Evolutionary conservation across 805 yeast genomes (phyloP).

Genomic region (Metschnikowia gruessii): DNA sequence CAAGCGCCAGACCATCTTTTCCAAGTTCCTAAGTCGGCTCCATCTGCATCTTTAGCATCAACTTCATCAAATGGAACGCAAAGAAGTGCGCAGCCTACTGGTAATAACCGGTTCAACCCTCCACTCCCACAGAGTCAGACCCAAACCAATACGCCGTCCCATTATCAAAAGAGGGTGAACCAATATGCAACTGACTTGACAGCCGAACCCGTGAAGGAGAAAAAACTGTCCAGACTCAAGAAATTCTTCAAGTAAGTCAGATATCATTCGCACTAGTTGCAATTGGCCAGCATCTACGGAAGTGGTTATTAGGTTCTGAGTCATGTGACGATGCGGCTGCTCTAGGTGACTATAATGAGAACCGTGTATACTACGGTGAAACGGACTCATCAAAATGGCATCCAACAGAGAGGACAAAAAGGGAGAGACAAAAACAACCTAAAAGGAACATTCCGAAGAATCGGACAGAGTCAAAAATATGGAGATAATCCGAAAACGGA

Average conservation of each 20-base stretch:
- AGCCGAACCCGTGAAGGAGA: conserved; percentile 15
- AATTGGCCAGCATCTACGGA: too few species aligned
- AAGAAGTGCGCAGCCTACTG: not conserved
- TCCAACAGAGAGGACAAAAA: too few species aligned
- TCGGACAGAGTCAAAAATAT: too few species aligned
- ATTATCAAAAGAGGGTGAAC: conserved; percentile 15
- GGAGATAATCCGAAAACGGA: too few species aligned
- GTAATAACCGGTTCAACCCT: conserved; percentile 7
- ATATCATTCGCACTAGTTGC: not conserved
- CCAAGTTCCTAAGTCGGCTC: conserved; percentile 12
- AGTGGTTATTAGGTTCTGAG: too few species aligned
- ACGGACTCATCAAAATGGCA: too few species aligned
- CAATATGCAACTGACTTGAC: conserved; percentile 16
- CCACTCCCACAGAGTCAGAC: conserved; percentile 7
- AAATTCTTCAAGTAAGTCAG: conserved; percentile 16
- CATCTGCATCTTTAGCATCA: not conserved
- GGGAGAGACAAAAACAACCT: too few species aligned
- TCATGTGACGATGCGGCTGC: too few species aligned
- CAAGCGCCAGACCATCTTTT: conserved; percentile 20
- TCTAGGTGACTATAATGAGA: too few species aligned
- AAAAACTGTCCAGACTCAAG: conserved; percentile 20
- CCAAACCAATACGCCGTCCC: conserved; percentile 10
- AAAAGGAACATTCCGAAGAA: too few species aligned
- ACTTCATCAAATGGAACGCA: not conserved
- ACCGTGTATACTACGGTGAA: too few species aligned